Evolutionary conservation across 2,329 filamentous ascomycete genomes (phyloP), one percentile per base, ranked within the genome.

Genomic region (Aspergillus viridinutans): DNA sequence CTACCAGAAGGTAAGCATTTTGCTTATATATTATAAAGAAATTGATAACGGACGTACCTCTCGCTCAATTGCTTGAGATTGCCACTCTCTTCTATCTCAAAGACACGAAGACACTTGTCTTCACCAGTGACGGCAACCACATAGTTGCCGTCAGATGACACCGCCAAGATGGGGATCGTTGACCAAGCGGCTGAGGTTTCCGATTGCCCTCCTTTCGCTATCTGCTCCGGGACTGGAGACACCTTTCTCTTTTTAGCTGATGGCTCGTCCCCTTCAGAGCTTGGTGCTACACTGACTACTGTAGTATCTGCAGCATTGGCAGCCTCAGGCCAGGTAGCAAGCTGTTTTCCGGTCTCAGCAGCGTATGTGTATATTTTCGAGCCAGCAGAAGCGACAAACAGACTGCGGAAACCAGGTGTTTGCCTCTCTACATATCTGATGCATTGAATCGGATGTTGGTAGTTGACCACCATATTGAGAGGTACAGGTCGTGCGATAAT

Each of bases 101-200:
- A 90, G 0, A 97, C 90, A 72, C 90, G 90, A 43, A 99, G 81
- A 51, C 84, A 86, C 78, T 99, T 99, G 78, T 97, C 94, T 67
- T 96, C 90, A n/a, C 85, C 87, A 8, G 92, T 96, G 29, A 95
- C 84, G 23, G 86, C 89, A 45, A 96, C 78, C 21, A 95, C 72
- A 74, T 96, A 80, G 45, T 83, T 80, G 14, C 86, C 84, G 62
- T 89, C 80, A 14, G 78, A 72, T 0, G 90, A 88, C 28, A 83
- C 76, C 23, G 83, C 78, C 61, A 97, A 70, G 60, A 88, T 84
- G 57, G 87, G 88, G 54, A 97, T 83, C 66, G 88, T 85, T 4
- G 87, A 83, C 58, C 73, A 75, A 14, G 59, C 32, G 12, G 61
- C 28, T n/a, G 59, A 38, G 38, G 62, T 28, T n/a, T 66, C 62